phyloP scores from a whole-genome alignment of 495 filamentous ascomycete species.

The Chlorociboria aeruginascens region DNA sequence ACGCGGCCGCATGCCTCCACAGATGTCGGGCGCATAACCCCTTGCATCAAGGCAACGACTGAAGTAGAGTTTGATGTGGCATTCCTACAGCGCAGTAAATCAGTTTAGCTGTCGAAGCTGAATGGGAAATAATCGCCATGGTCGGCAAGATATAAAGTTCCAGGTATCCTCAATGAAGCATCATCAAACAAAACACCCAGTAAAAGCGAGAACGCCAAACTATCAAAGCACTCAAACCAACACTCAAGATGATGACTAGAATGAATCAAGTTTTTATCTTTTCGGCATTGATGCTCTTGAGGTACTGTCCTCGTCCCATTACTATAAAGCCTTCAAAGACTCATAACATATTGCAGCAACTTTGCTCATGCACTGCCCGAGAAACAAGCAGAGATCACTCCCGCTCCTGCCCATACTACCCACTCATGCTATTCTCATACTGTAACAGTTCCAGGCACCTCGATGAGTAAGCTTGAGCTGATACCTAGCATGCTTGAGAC shows the following conservation, averaged over 20 bases:
- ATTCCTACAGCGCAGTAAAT: too few species aligned
- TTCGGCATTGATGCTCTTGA: constrained; percentile 1
- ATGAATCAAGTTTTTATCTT: neutral
- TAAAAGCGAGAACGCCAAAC: too few species aligned
- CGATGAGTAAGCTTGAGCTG: neutral
- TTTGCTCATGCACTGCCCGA: constrained; percentile 2
- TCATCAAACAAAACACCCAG: too few species aligned
- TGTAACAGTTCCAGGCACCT: constrained; percentile 6
- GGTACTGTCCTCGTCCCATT: neutral
- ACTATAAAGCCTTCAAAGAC: neutral
- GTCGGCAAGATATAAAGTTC: too few species aligned
- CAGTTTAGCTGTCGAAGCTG: too few species aligned
- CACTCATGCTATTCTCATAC: constrained; percentile 12
- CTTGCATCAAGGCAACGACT: too few species aligned
- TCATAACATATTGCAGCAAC: neutral
- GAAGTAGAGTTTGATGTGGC: too few species aligned
- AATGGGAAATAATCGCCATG: too few species aligned
- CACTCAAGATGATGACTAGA: neutral
- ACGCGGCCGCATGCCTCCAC: too few species aligned
- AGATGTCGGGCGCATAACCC: too few species aligned
- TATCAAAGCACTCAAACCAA: too few species aligned
- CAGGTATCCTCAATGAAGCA: too few species aligned
- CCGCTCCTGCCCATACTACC: neutral
- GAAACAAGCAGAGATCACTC: neutral
- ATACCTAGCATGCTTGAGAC: neutral